A percentile compares a stretch with the other conserved stretches of the same genome.
Evolutionary conservation across 805 yeast species (phyloP).

Genomic region (Ogataea wickerhamii): DNA sequence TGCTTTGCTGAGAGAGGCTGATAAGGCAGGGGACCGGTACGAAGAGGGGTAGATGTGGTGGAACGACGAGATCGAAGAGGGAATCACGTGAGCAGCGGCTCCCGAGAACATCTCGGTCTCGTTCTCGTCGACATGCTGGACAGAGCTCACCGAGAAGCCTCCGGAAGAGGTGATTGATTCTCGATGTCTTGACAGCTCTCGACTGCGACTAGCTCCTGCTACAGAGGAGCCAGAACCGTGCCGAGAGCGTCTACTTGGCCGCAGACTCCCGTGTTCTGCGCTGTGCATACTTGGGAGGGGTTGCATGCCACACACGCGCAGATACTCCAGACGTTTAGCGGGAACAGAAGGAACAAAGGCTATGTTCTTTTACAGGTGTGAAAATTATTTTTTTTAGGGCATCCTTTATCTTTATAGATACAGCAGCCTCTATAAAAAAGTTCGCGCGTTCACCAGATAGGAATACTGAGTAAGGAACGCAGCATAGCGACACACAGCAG

Average conservation of each 20-base stretch:
- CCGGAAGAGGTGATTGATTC: constrained; percentile 28
- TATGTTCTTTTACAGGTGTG: too few relatives aligned
- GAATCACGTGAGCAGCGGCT: constrained; percentile 70
- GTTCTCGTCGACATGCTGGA: constrained; percentile 48
- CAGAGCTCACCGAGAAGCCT: constrained; percentile 7
- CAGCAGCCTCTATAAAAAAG: too few relatives aligned
- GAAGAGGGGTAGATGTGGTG: constrained; percentile 40
- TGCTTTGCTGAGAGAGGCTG: constrained; percentile 6
- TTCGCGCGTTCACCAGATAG: too few relatives aligned
- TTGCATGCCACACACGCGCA: too few relatives aligned
- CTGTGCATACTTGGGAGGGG: neutral
- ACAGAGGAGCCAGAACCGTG: constrained; percentile 7
- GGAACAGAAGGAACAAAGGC: too few relatives aligned
- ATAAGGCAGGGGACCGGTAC: constrained; percentile 23
- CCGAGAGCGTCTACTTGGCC: constrained; percentile 2
- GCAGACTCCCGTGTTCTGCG: neutral
- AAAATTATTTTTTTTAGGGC: too few relatives aligned
- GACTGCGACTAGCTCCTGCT: constrained; percentile 7
- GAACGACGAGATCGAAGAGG: constrained; percentile 73
- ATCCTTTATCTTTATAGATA: too few relatives aligned
- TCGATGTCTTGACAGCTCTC: constrained; percentile 30
- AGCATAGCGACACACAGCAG: too few relatives aligned
- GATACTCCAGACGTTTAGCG: too few relatives aligned
- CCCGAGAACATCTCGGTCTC: constrained; percentile 73
- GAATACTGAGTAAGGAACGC: too few relatives aligned